A percentile compares a stretch with the other conserved stretches of the same genome.
phyloP scores from a whole-genome alignment of 176 grass and related monocot species.

The Puya raimondii region DNA sequence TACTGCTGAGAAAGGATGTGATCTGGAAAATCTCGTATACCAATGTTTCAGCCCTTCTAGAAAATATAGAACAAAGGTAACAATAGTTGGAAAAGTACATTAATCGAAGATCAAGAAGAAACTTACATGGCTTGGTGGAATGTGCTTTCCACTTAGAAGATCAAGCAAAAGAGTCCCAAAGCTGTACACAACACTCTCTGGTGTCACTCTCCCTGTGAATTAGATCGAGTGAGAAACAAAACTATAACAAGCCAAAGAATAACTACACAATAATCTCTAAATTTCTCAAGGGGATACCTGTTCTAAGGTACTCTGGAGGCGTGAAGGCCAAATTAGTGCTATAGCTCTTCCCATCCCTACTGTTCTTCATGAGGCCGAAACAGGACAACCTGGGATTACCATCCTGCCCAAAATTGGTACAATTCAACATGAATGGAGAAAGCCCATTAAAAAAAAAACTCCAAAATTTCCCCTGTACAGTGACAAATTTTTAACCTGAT shows the following conservation, averaged over 20 bases:
- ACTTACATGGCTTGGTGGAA: constrained; percentile 34
- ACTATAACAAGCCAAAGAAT: constrained; percentile 1
- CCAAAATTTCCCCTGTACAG: background rate
- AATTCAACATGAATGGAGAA: background rate
- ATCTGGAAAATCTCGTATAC: no score
- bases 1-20: no score
- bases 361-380: constrained; percentile 92
- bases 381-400: constrained; percentile 65
- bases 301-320: constrained; percentile 91
- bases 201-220: constrained; percentile 30
- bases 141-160: constrained; percentile 35
- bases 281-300: constrained; percentile 34
- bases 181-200: constrained; percentile 35
- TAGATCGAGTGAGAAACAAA: constrained; percentile 9
- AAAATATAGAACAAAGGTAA: no score
- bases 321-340: constrained; percentile 88
- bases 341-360: constrained; percentile 85
- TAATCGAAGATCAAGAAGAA: background rate
- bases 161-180: constrained; percentile 38
- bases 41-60: no score
- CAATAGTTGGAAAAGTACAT: no score
- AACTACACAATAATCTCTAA: background rate
- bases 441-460: background rate
- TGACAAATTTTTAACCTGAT: constrained; percentile 21
- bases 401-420: constrained; percentile 27